These are phyloP conservation scores for Pulveroboletus sp. DNA, from an alignment of 768 basidiomycete genomes.

Conservation along the genomic window DNA sequence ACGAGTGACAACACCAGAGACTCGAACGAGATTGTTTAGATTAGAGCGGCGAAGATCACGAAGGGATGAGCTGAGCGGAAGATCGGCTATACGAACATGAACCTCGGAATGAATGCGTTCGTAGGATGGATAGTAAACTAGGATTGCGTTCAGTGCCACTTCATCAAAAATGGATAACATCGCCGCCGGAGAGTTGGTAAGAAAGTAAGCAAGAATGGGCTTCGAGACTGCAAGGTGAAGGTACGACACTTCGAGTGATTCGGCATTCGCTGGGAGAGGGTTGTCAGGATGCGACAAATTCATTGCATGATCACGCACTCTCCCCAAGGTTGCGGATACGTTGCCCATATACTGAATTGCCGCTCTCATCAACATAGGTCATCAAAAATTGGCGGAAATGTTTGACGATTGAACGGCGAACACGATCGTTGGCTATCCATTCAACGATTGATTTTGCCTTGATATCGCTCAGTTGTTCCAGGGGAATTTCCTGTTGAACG, in stretches of 20 bases:
- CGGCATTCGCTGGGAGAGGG: slow-evolving; percentile 73
- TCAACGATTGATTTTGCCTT: slow-evolving; percentile 97
- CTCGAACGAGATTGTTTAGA: slow-evolving; percentile 92
- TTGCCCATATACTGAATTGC: slow-evolving; percentile 91
- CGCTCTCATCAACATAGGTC: slow-evolving; percentile 92
- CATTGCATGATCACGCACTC: slow-evolving; percentile 50
- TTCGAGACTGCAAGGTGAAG: slow-evolving; percentile 91
- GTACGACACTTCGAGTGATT: slow-evolving; percentile 97
- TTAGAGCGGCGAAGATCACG: slow-evolving; percentile 91
- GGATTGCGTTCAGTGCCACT: slow-evolving; percentile 90
- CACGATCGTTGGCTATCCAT: slow-evolving; percentile 94
- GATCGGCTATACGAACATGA: slow-evolving; percentile 93
- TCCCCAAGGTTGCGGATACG: slow-evolving; percentile 93
- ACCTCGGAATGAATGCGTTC: slow-evolving; percentile 97
- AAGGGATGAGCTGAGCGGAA: slow-evolving; percentile 85
- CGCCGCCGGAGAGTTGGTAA: slow-evolving; percentile 89
- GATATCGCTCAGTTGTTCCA: slow-evolving; percentile 96
- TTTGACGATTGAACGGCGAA: slow-evolving; percentile 83
- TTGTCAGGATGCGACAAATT: slow-evolving; percentile 12
- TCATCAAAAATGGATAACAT: slow-evolving; percentile 96
- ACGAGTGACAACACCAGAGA: slow-evolving; percentile 93
- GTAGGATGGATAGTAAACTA: slow-evolving; percentile 94
- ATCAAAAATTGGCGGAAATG: slow-evolving; percentile 96
- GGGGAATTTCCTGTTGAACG: slow-evolving; percentile 73
- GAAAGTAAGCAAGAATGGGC: slow-evolving; percentile 94